Evolutionary conservation across 2,329 filamentous ascomycete species (phyloP), one percentile per base, ranked within the genome.

Genomic region (Leptosphaerulina australis): DNA sequence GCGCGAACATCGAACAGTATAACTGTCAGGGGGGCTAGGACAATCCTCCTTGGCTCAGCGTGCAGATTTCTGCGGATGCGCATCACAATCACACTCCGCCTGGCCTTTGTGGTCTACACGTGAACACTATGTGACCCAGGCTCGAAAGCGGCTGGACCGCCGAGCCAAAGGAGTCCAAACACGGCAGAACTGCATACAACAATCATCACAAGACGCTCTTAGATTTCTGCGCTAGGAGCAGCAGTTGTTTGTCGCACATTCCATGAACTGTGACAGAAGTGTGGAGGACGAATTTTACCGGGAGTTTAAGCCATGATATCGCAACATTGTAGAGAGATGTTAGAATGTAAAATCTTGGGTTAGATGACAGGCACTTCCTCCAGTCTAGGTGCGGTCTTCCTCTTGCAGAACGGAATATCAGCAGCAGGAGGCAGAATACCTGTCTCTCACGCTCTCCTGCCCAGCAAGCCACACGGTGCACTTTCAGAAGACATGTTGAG

Each of bases 401-500:
- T 20, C 18, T 29, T 25, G 17, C 11, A 26, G 30, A 36, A 36
- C 29, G 40, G 28, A 33, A 40, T 1, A 35, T 12, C 35, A 41
- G 31, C 18, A 25, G 26, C 45, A 18, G 26, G 15, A 36, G 26
- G 25, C 25, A 31, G 15, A 31, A 20, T 33, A 31, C 17, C 9
- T 14, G 15, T 17, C 33, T 31, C 3, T 18, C 35, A 50, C 7
- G 18, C 22, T 29, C 29, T 21, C 10, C 35, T 29, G 30, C 30
- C 29, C 29, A 40, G 15, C 40, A 40, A 40, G 41, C 48, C 47
- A 50, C 35, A 34, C 36, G 31, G 26, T 20, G 39, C 35, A 40
- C 35, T 50, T 45, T 35, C 20, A 50, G 40, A 45, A 51, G 41
- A 20, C 31, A 36, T 51, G 21, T 37, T 45, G 41, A 36, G 12